Percentiles rank a stretch among this genome's conserved stretches.
phyloP scores from a whole-genome alignment of 139 green algal genomes.

The Coccomyxa sp. region DNA sequence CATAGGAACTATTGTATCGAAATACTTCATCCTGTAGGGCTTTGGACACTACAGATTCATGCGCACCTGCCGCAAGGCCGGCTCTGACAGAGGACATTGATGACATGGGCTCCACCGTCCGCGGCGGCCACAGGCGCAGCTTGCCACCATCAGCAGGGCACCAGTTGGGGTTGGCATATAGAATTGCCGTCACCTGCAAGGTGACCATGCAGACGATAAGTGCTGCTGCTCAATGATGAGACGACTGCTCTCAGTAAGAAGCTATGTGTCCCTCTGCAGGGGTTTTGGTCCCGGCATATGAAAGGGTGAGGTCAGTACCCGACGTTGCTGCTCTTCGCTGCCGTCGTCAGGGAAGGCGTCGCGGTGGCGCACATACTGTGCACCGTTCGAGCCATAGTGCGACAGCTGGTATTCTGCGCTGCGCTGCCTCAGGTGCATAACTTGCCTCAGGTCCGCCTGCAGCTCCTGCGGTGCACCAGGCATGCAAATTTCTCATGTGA shows the following conservation, averaged over 20 bases:
- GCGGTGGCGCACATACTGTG: conserved; percentile 35
- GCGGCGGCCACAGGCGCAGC: conserved; percentile 46
- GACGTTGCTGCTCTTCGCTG: conserved; percentile 19
- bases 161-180: conserved; percentile 47
- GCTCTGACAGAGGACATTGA: too few relatives aligned
- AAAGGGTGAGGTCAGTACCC: background rate
- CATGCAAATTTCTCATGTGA: too few relatives aligned
- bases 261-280: background rate
- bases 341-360: conserved; percentile 54
- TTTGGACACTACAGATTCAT: too few relatives aligned
- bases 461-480: conserved; percentile 21
- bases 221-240: too few relatives aligned
- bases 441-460: conserved; percentile 36
- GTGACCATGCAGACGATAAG: background rate
- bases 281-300: background rate
- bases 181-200: conserved; percentile 37
- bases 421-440: conserved; percentile 28
- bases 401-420: conserved; percentile 44
- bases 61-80: too few relatives aligned
- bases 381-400: conserved; percentile 20
- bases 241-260: too few relatives aligned
- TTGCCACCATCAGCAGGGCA: conserved; percentile 29
- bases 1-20: too few relatives aligned
- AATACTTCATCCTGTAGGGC: too few relatives aligned
- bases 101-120: background rate